Conservation (phyloP, 768 basidiomycete species). For the Serendipita indica region DNA sequence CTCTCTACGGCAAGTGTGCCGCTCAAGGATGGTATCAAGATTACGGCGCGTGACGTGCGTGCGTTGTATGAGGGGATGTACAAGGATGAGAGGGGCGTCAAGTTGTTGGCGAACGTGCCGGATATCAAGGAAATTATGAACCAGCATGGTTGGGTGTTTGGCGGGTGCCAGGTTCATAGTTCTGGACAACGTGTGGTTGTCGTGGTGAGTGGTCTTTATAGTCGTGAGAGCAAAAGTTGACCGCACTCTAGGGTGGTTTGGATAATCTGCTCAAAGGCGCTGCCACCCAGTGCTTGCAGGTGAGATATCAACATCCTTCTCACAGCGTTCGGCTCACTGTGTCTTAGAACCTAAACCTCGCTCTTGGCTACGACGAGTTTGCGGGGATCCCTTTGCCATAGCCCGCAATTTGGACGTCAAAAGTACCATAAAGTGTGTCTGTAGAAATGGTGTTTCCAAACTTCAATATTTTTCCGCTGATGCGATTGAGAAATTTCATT, state of each 20-base stretch:
- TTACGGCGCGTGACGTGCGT: constrained; percentile 59
- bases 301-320: constrained; percentile 23
- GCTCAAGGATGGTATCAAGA: constrained; percentile 29
- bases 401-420: too few species aligned
- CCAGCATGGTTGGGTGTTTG: constrained; percentile 79
- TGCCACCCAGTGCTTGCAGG: constrained; percentile 96
- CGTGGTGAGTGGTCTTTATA: constrained; percentile 42
- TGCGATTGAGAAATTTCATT: too few species aligned
- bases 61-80: constrained; percentile 70
- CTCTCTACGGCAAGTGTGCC: constrained; percentile 76
- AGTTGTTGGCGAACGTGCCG: constrained; percentile 48
- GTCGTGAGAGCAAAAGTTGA: not conserved
- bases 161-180: constrained; percentile 87
- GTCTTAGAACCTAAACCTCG: constrained; percentile 71
- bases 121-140: constrained; percentile 59
- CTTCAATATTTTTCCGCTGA: too few species aligned
- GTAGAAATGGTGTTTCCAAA: too few species aligned
- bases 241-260: constrained; percentile 53
- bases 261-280: constrained; percentile 97
- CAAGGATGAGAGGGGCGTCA: constrained; percentile 53
- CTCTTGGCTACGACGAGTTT: constrained; percentile 74
- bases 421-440: too few species aligned
- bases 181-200: constrained; percentile 82
- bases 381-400: constrained; percentile 76
- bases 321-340: not conserved